phyloP scores from a whole-genome alignment of 2,329 filamentous ascomycete species.

The Aspergillus amoenus region DNA sequence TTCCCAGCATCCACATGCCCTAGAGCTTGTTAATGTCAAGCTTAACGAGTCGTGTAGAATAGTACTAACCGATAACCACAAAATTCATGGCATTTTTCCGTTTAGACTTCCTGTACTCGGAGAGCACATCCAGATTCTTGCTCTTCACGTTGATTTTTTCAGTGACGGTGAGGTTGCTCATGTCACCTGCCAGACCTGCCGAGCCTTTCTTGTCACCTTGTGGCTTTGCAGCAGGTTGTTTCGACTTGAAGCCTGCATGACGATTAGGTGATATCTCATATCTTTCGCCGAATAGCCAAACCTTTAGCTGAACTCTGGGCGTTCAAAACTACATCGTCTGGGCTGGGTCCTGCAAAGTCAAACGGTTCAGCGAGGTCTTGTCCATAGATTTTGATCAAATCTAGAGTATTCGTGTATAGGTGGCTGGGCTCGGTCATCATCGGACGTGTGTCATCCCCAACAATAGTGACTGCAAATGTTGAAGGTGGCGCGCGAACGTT shows the following conservation, averaged over 20 bases:
- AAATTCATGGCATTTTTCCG: constrained; percentile 84
- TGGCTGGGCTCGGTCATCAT: constrained; percentile 35
- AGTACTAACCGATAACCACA: constrained; percentile 78
- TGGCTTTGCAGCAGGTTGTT: constrained; percentile 42
- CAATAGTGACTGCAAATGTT: constrained; percentile 49
- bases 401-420: constrained; percentile 30
- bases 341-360: constrained; percentile 80
- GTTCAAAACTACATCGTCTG: constrained; percentile 82
- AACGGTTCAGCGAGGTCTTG: constrained; percentile 44
- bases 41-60: neutral
- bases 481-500: constrained; percentile 50
- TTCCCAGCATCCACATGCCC: constrained; percentile 98
- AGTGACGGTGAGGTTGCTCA: constrained; percentile 51
- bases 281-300: constrained; percentile 55
- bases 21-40: constrained; percentile 35
- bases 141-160: constrained; percentile 57
- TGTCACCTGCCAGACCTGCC: constrained; percentile 47
- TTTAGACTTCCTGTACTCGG: constrained; percentile 73
- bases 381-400: constrained; percentile 40
- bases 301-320: constrained; percentile 77
- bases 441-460: constrained; percentile 30
- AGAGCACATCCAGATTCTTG: constrained; percentile 82
- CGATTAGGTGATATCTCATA: constrained; percentile 39
- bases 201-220: constrained; percentile 42
- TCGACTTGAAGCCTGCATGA: constrained; percentile 46